phyloP scores from a whole-genome alignment of 192 early-diverging fungal genomes.

The Helicostylum pulchrum region DNA sequence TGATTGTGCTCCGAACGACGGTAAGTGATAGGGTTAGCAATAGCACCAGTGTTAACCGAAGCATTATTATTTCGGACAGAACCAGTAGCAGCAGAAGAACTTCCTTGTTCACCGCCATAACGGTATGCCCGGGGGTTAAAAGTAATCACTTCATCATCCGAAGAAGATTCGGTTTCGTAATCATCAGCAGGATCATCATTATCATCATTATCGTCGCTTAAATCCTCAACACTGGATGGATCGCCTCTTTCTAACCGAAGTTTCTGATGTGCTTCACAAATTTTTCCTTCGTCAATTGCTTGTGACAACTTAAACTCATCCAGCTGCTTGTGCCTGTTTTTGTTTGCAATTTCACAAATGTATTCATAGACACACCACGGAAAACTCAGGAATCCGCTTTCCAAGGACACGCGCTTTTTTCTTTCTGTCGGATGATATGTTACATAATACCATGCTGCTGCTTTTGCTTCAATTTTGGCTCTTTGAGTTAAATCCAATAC shows the following conservation, averaged over 20 bases:
- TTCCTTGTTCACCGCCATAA: neutral
- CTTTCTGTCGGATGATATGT: constrained; percentile 54
- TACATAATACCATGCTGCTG: constrained; percentile 70
- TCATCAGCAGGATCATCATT: too few relatives aligned
- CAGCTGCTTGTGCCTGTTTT: neutral
- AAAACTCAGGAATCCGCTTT: constrained; percentile 39
- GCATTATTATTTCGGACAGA: neutral
- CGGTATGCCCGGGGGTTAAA: too few relatives aligned
- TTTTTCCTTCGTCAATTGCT: neutral
- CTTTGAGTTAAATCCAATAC: constrained; percentile 18
- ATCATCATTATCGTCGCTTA: constrained; percentile 6
- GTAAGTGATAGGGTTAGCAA: neutral
- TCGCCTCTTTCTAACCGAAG: neutral
- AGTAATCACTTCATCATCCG: neutral
- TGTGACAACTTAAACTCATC: neutral
- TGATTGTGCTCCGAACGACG: neutral
- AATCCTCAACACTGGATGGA: neutral
- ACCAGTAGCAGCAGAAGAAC: too few relatives aligned
- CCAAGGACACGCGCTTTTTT: constrained; percentile 27
- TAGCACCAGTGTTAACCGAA: neutral
- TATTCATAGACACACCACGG: constrained; percentile 47
- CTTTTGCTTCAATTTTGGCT: constrained; percentile 42
- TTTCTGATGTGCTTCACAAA: constrained; percentile 1
- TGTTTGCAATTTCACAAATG: constrained; percentile 41
- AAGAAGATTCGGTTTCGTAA: neutral